Percentiles rank a stretch among this genome's conserved stretches.
phyloP scores from a whole-genome alignment of 1,139 yeast genomes.

The Diutina scorzettiae region DNA sequence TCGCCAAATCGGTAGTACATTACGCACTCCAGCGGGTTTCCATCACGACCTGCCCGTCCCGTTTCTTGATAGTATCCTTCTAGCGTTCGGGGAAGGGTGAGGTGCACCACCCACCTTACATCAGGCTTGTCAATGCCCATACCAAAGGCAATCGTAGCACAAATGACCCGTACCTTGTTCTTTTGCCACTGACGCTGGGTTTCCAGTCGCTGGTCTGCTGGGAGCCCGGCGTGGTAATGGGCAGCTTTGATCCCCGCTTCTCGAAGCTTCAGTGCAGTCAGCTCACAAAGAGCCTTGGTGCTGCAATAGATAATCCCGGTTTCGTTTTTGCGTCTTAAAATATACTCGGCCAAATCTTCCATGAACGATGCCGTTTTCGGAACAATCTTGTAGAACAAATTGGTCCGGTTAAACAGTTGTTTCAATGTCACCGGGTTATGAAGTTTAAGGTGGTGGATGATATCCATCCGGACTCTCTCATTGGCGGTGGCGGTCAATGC shows the following conservation, averaged over 20 bases:
- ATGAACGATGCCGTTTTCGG: constrained; percentile 47
- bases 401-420: constrained; percentile 85
- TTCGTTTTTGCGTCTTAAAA: constrained; percentile 41
- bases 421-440: constrained; percentile 41
- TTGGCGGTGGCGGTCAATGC: constrained; percentile 98
- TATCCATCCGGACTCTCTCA: constrained; percentile 80
- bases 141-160: constrained; percentile 97
- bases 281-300: constrained; percentile 82
- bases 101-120: constrained; percentile 82
- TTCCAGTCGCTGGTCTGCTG: constrained; percentile 54
- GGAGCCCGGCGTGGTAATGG: constrained; percentile 91
- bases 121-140: constrained; percentile 98
- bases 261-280: constrained; percentile 50
- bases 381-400: constrained; percentile 67
- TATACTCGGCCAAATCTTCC: constrained; percentile 49
- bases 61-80: constrained; percentile 98
- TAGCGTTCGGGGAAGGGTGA: constrained; percentile 78
- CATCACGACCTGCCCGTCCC: constrained; percentile 98
- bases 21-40: constrained; percentile 66
- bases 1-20: constrained; percentile 74
- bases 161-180: constrained; percentile 59
- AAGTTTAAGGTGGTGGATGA: constrained; percentile 59
- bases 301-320: constrained; percentile 93
- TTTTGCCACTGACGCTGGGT: constrained; percentile 80
- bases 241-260: constrained; percentile 54